Evolutionary conservation across 208 protist genomes (phyloP).

Genomic region (Kentomonas sorsogonicus): DNA sequence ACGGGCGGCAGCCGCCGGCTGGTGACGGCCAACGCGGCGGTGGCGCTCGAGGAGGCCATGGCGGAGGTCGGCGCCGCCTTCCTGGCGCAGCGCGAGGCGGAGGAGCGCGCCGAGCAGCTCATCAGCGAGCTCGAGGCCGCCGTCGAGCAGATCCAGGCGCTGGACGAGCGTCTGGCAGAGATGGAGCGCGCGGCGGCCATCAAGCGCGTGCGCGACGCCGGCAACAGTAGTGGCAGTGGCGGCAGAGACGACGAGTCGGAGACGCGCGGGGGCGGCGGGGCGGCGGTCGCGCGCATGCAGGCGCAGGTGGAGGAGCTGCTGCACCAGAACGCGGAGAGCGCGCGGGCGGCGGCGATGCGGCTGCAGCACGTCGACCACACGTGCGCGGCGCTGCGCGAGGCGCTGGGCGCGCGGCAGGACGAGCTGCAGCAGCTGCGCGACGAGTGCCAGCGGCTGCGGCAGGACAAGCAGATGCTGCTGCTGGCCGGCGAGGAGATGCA

Average conservation of each 20-base stretch:
- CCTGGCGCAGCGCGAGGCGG: constrained; percentile 57
- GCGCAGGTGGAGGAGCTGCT: constrained; percentile 44
- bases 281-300: constrained; percentile 36
- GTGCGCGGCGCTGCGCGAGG: constrained; percentile 34
- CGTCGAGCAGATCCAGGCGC: constrained; percentile 60
- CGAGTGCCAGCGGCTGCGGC: constrained; percentile 27
- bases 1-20: constrained; percentile 11
- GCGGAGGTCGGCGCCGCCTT: constrained; percentile 58
- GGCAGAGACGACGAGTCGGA: no score
- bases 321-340: constrained; percentile 46
- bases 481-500: constrained; percentile 25
- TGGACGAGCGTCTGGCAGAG: constrained; percentile 70
- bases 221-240: constrained; percentile 34
- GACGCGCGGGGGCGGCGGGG: constrained; percentile 35
- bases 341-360: constrained; percentile 30
- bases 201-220: constrained; percentile 23
- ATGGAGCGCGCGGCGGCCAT: constrained; percentile 48
- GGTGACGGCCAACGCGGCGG: constrained; percentile 18
- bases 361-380: constrained; percentile 43
- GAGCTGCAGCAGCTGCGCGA: constrained; percentile 28
- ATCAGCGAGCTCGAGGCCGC: constrained; percentile 57
- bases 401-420: constrained; percentile 19
- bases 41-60: constrained; percentile 38
- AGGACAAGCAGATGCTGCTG: constrained; percentile 28
- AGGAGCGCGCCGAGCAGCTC: constrained; percentile 47